Evolutionary conservation across 495 filamentous ascomycete genomes (phyloP).

Genomic region (Hapsidospora chrysogenum): DNA sequence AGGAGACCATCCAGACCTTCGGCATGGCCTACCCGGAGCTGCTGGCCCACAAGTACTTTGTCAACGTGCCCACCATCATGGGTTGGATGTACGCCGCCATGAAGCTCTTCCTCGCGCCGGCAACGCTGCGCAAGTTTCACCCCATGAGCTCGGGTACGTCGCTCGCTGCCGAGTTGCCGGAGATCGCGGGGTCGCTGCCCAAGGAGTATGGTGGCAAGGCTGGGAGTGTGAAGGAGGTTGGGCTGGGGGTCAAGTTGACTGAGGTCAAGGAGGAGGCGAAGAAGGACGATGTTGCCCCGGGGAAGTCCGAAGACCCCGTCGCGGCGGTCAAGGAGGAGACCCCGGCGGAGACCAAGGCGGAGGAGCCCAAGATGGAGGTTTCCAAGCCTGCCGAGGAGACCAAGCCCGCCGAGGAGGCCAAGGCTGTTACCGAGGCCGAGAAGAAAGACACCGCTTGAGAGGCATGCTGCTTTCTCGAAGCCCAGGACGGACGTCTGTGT

Average conservation of each 20-base stretch:
- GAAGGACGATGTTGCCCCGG: not conserved
- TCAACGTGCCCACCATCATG: slow-evolving; percentile 80
- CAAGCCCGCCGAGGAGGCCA: not conserved
- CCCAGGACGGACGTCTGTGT: too few relatives aligned
- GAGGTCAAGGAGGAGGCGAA: not conserved
- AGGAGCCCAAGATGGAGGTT: not conserved
- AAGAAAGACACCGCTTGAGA: too few relatives aligned
- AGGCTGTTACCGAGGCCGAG: not conserved
- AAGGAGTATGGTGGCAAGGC: slow-evolving; percentile 57
- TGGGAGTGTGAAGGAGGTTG: slow-evolving; percentile 1
- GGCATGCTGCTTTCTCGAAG: too few relatives aligned
- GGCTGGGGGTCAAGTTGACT: not conserved
- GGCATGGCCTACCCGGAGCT: slow-evolving; percentile 71
- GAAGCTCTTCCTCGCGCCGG: slow-evolving; percentile 60
- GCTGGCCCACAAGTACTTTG: slow-evolving; percentile 74
- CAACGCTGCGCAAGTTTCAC: slow-evolving; percentile 74
- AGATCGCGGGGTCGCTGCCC: slow-evolving; percentile 33
- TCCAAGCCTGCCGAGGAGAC: slow-evolving; percentile 5
- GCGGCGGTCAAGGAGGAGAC: not conserved
- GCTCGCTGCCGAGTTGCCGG: slow-evolving; percentile 36
- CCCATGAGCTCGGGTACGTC: slow-evolving; percentile 61
- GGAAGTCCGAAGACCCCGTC: not conserved
- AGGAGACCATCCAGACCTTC: slow-evolving; percentile 65
- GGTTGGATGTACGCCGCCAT: slow-evolving; percentile 68
- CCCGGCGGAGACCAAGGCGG: not conserved